phyloP scores from a whole-genome alignment of 176 grass and related monocot species.

The Musa acuminata region DNA sequence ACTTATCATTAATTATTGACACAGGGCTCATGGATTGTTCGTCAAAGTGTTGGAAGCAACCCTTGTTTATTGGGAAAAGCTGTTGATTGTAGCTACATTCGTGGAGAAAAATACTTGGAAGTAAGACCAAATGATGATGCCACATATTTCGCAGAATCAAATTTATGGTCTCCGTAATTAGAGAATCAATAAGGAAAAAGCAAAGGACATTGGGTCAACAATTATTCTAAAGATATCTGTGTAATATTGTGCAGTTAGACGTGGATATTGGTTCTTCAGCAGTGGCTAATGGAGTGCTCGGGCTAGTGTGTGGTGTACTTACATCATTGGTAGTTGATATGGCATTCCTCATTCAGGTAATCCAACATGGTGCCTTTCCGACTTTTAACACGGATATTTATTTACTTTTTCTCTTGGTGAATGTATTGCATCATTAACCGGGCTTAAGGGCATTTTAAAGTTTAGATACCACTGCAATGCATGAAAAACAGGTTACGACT shows the following conservation, averaged over 20 bases:
- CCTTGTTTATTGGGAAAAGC: slow-evolving; percentile 92
- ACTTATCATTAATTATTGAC: neutral
- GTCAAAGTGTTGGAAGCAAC: slow-evolving; percentile 81
- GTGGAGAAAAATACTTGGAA: slow-evolving; percentile 82
- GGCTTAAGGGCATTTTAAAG: too few relatives aligned
- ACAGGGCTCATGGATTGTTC: slow-evolving; percentile 95
- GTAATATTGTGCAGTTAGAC: slow-evolving; percentile 51
- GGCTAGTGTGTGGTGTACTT: slow-evolving; percentile 84
- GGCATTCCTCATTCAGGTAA: slow-evolving; percentile 98
- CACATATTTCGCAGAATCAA: neutral
- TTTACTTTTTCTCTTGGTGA: too few relatives aligned
- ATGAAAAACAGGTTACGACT: too few relatives aligned
- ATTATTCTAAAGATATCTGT: neutral
- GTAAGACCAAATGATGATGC: slow-evolving; percentile 27
- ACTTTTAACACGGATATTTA: too few relatives aligned
- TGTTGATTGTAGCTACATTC: slow-evolving; percentile 83
- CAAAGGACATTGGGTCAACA: neutral
- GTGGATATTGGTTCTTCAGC: slow-evolving; percentile 96
- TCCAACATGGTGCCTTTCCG: neutral
- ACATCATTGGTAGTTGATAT: slow-evolving; percentile 84
- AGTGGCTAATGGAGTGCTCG: slow-evolving; percentile 90
- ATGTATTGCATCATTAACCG: too few relatives aligned
- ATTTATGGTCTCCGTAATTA: neutral
- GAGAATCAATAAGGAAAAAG: neutral
- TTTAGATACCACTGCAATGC: too few relatives aligned